Evolutionary conservation across 805 yeast genomes (phyloP).

Genomic region (Spathaspora hagerdaliae): DNA sequence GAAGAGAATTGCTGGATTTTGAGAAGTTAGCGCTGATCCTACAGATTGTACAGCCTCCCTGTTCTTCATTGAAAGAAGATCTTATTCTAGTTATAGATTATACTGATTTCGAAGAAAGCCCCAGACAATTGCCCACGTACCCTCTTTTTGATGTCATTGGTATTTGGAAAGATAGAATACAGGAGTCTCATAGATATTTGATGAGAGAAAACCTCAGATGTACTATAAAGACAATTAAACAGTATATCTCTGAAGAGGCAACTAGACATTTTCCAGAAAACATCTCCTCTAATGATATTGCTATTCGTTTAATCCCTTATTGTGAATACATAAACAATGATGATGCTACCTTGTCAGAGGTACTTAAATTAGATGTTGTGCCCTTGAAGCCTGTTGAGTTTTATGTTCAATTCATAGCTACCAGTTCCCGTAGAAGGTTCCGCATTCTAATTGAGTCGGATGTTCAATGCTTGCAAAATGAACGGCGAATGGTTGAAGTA

Average conservation of each 20-base stretch:
- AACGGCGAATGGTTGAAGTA: constrained; percentile 18
- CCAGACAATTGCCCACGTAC: neutral
- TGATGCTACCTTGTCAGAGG: constrained; percentile 5
- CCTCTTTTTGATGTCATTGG: constrained; percentile 1
- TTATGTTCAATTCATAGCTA: constrained; percentile 7
- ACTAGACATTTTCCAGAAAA: neutral
- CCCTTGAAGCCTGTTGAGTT: constrained; percentile 18
- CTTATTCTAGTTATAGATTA: constrained; percentile 1
- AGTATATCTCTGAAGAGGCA: constrained; percentile 1
- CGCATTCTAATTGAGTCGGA: constrained; percentile 14
- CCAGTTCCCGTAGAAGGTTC: constrained; percentile 8
- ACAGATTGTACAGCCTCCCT: constrained; percentile 3
- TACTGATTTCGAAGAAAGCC: neutral
- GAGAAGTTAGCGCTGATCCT: constrained; percentile 10
- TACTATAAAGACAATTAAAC: constrained; percentile 5
- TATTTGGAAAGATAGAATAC: constrained; percentile 2
- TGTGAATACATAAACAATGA: neutral
- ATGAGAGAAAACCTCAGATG: constrained; percentile 4
- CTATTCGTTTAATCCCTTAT: neutral
- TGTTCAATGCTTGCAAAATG: constrained; percentile 12
- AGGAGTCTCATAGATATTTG: neutral
- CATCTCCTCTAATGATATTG: neutral
- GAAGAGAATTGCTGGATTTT: constrained; percentile 8
- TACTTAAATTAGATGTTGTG: constrained; percentile 22
- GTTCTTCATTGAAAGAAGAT: neutral